Evolutionary conservation across 805 yeast species (phyloP).

Genomic region (Kluyveromyces siamensis): DNA sequence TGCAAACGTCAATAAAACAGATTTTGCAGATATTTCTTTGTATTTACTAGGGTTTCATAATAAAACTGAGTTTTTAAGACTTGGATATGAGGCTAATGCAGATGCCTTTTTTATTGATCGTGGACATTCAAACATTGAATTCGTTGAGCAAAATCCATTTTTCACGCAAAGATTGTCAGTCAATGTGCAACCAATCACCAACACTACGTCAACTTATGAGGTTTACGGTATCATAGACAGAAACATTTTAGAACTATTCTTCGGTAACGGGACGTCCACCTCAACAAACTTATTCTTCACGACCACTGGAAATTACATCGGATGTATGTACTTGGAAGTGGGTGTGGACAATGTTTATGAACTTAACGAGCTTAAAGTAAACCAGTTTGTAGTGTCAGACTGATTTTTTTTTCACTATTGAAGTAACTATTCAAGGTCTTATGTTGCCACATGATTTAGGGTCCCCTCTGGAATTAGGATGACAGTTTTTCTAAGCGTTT

Average conservation of each 20-base stretch:
- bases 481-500: too few relatives aligned
- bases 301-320: constrained; percentile 11
- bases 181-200: constrained; percentile 14
- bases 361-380: constrained; percentile 5
- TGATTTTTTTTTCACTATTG: not conserved
- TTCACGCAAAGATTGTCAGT: constrained; percentile 21
- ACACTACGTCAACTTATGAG: constrained; percentile 13
- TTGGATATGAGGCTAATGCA: constrained; percentile 21
- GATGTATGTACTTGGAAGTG: constrained; percentile 8
- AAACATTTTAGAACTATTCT: constrained; percentile 25
- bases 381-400: constrained; percentile 3
- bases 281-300: constrained; percentile 27
- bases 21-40: constrained; percentile 13
- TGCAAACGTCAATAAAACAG: constrained; percentile 4
- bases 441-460: too few relatives aligned
- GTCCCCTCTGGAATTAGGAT: too few relatives aligned
- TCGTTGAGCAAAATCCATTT: constrained; percentile 18
- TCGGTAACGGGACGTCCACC: constrained; percentile 23
- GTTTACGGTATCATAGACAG: constrained; percentile 25
- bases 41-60: constrained; percentile 11
- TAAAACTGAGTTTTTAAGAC: constrained; percentile 13
- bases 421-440: not conserved
- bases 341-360: constrained; percentile 8
- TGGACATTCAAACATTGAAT: constrained; percentile 14
- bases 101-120: constrained; percentile 23